Conservation (phyloP, 371 early-diverging fungal species). For the Actinomortierella wolfii region DNA sequence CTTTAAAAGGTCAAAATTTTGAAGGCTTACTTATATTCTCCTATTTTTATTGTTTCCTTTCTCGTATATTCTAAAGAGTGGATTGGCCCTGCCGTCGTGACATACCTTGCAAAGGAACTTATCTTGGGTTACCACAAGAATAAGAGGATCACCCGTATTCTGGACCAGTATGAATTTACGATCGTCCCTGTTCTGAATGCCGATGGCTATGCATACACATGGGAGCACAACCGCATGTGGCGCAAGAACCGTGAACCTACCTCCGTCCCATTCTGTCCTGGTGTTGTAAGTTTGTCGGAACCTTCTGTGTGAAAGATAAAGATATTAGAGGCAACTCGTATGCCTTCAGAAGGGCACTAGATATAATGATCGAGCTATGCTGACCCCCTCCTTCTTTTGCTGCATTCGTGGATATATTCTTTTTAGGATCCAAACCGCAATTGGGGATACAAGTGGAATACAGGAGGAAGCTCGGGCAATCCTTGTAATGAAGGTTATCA, state of each 20-base stretch:
- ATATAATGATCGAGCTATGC: no score
- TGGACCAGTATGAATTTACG: slow-evolving; percentile 46
- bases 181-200: slow-evolving; percentile 52
- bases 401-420: no score
- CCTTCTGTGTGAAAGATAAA: no score
- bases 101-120: slow-evolving; percentile 47
- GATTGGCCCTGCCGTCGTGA: slow-evolving; percentile 44
- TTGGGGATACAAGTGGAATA: slow-evolving; percentile 49
- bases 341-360: no score
- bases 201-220: slow-evolving; percentile 55
- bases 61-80: slow-evolving; percentile 25
- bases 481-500: slow-evolving; percentile 52
- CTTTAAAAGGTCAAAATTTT: background rate
- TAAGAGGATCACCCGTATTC: slow-evolving; percentile 34
- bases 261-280: slow-evolving; percentile 42
- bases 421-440: slow-evolving; percentile 46
- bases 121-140: slow-evolving; percentile 32
- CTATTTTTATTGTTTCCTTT: background rate
- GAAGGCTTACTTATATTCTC: slow-evolving; percentile 6
- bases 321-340: no score
- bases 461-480: slow-evolving; percentile 36
- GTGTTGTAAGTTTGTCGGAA: slow-evolving; percentile 37
- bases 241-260: slow-evolving; percentile 58
- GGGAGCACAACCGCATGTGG: slow-evolving; percentile 50
- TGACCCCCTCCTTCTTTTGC: background rate